Conservation (phyloP, 805 yeast species). For the Hanseniaspora jakobsenii region DNA sequence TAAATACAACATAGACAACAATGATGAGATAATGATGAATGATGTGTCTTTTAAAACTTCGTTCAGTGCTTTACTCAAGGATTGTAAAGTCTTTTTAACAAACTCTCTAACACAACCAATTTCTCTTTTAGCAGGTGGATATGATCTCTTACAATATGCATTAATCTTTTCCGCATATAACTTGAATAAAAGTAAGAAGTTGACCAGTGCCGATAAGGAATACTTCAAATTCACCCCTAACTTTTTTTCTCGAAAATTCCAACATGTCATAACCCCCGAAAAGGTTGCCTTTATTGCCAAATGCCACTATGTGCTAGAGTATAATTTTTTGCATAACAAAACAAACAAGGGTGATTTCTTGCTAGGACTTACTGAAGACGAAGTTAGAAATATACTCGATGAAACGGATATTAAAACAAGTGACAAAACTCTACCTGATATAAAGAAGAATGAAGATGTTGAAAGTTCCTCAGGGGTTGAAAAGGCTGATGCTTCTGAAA, state of each 20-base stretch:
- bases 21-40: conserved; percentile 23
- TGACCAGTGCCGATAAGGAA: conserved; percentile 17
- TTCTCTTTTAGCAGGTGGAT: conserved; percentile 27
- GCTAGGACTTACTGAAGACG: conserved; percentile 21
- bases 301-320: conserved; percentile 25
- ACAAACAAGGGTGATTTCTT: conserved; percentile 28
- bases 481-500: background rate
- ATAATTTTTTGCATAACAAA: conserved; percentile 27
- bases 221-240: conserved; percentile 25
- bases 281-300: conserved; percentile 23
- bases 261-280: conserved; percentile 19
- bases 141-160: conserved; percentile 24
- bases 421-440: conserved; percentile 12
- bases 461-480: too few relatives aligned
- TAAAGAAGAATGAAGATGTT: background rate
- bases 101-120: conserved; percentile 30
- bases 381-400: conserved; percentile 10
- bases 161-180: conserved; percentile 26
- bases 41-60: conserved; percentile 22
- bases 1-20: conserved; percentile 26
- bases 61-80: conserved; percentile 27
- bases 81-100: conserved; percentile 27
- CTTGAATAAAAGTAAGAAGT: conserved; percentile 20
- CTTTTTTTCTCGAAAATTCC: conserved; percentile 26
- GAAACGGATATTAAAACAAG: conserved; percentile 18